Percentiles rank a stretch among this genome's conserved stretches.
phyloP scores from a whole-genome alignment of 202 grass and related monocot species.

The Hordeum pubiflorum region DNA sequence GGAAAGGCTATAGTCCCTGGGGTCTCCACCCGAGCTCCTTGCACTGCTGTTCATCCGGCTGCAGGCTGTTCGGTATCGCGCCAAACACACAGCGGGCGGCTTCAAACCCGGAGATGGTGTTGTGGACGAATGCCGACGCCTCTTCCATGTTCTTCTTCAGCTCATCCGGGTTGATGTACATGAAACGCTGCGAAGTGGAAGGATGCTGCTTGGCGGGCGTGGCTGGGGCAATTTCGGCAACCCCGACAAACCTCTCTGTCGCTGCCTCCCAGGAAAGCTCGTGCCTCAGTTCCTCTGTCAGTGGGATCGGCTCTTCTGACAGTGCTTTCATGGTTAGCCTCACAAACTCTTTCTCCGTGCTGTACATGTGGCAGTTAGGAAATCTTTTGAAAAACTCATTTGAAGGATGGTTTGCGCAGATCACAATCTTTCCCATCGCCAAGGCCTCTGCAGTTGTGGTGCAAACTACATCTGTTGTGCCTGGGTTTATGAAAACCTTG shows the following conservation, averaged over 20 bases:
- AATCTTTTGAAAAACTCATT: slow-evolving; percentile 96
- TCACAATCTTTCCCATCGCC: slow-evolving; percentile 93
- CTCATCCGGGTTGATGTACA: slow-evolving; percentile 52
- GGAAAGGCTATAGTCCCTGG: slow-evolving; percentile 2
- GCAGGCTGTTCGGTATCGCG: slow-evolving; percentile 74
- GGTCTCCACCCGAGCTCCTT: slow-evolving; percentile 74
- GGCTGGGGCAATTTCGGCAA: slow-evolving; percentile 44
- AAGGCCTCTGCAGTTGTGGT: slow-evolving; percentile 92
- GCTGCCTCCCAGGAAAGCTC: slow-evolving; percentile 94
- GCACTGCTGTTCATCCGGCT: slow-evolving; percentile 72
- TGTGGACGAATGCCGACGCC: slow-evolving; percentile 71
- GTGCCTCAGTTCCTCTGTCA: slow-evolving; percentile 55
- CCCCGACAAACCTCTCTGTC: slow-evolving; percentile 69
- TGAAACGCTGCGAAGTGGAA: slow-evolving; percentile 38
- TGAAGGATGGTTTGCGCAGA: slow-evolving; percentile 80
- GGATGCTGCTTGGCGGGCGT: background rate
- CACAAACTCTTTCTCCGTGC: slow-evolving; percentile 60
- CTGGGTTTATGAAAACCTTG: slow-evolving; percentile 96
- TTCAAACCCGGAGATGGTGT: slow-evolving; percentile 72
- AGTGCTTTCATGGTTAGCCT: slow-evolving; percentile 60
- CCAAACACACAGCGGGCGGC: slow-evolving; percentile 67
- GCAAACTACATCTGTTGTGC: slow-evolving; percentile 94
- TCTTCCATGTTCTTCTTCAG: slow-evolving; percentile 67
- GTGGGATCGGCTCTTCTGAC: slow-evolving; percentile 49
- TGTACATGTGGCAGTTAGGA: slow-evolving; percentile 84